Evolutionary conservation across 495 filamentous ascomycete genomes (phyloP), one percentile per base, ranked within the genome.

Genomic region (Xylaria acuta): DNA sequence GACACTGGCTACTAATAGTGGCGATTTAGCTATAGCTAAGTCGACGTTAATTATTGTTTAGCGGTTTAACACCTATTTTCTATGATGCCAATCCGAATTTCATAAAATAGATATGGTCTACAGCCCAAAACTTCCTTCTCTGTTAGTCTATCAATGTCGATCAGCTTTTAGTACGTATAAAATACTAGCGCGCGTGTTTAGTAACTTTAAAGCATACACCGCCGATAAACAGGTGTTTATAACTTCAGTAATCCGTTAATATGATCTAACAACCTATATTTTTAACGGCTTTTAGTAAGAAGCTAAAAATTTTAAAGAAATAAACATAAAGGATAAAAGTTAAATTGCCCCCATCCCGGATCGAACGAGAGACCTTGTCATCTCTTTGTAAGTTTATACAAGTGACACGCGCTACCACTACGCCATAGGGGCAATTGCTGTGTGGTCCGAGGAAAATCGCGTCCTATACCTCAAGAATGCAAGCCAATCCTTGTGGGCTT

Each of bases 351-450:
- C 70, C 70, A 72, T 72, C 70, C 70, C 70, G 70, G 63, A 72
- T 72, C 70, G 70, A 72, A 72, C 70, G 70, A 72, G 70, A 72
- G 70, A 72, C 70, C 70, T 72, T 67, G 63, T 72, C 70, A 67
- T 72, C 8, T 38, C 70, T 66, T 41, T 62, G 20, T 38, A 3
- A 14, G 11, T n/a, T 16, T 40, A 34, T 71, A 72, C 70, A 72
- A 72, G 70, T 67, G 70, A 72, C 63, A 67, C 70, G 70, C 70
- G 63, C 63, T 72, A 72, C 70, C 70, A 72, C 70, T 72, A 67
- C 63, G 70, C 70, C 53, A 72, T 72, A 72, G 70, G 51, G 70
- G 70, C 70, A 34, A 27, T 53, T 53, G 22, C 5, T 53, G 43
- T 16, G 4, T 6, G n/a, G 8, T 22, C 0, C 3, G 8, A 5